Evolutionary conservation across 83 land plant genomes (phyloP).

Genomic region (Isoetes engelmannii): DNA sequence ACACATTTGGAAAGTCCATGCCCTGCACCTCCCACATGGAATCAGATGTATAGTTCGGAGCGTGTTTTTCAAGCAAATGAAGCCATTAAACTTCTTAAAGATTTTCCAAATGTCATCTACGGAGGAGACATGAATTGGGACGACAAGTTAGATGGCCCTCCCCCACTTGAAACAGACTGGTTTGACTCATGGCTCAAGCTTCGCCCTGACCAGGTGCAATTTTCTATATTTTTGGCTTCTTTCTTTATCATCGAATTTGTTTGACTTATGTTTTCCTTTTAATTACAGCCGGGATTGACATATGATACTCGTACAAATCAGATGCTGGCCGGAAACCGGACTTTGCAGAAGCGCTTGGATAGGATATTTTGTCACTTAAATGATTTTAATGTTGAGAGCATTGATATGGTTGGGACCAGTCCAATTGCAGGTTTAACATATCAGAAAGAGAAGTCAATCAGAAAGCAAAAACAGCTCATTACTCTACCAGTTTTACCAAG

Average conservation of each 20-base stretch:
- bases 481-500: constrained; percentile 87
- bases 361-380: constrained; percentile 52
- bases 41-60: constrained; percentile 86
- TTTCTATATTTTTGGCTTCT: neutral
- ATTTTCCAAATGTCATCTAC: constrained; percentile 53
- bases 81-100: constrained; percentile 47
- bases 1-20: constrained; percentile 91
- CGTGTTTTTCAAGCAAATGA: constrained; percentile 78
- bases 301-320: constrained; percentile 86
- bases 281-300: constrained; percentile 54
- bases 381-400: constrained; percentile 55
- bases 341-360: constrained; percentile 70
- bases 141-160: constrained; percentile 71
- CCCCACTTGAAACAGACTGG: constrained; percentile 81
- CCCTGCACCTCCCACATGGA: constrained; percentile 85
- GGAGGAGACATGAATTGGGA: constrained; percentile 99
- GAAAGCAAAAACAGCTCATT: constrained; percentile 39
- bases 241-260: too few species aligned
- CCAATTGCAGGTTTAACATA: constrained; percentile 69
- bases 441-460: constrained; percentile 64
- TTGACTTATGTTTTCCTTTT: too few species aligned
- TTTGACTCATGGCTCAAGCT: constrained; percentile 78
- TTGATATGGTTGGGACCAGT: constrained; percentile 76
- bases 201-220: constrained; percentile 45
- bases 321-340: constrained; percentile 64